Evolutionary conservation across 83 land plant species (phyloP), one percentile per base, ranked within the genome.

Genomic region (Larix sibirica): DNA sequence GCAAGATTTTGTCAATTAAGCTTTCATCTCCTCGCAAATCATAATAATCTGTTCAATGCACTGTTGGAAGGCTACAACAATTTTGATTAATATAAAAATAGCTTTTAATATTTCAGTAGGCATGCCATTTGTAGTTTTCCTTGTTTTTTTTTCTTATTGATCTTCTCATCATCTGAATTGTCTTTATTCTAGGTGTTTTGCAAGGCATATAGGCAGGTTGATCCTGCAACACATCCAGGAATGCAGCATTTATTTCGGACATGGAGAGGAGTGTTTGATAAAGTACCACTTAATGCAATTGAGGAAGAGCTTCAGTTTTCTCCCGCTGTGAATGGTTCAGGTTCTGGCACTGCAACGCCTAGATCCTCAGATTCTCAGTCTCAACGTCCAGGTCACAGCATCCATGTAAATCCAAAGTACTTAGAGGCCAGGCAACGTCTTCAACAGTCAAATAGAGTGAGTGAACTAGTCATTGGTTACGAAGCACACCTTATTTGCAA

Each of bases 341-440:
- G 89, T 56, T 80, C 90, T 66, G 89, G 78, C 61, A 38, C 28
- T 44, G 65, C 83, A 20, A 20, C 93, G 60, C 66, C 90, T 60
- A 80, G 93, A 18, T 83, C 80, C 83, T 73, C 89, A 16, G 94
- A 94, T 75, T 76, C 90, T 62, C 88, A 91, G 54, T 50, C 90
- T 44, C 93, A 86, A 63, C 92, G 93, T 20, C 88, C 93, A 65
- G 88, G 95, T 31, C 97, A 94, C 80, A 93, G 99, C 61, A 98
- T 98, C 83, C 99, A 98, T 90, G 99, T 98, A 26, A 98, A 98
- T 85, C 99, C 99, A 1, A 96, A 93, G 86, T 98, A 98, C 84
- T 50, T 98, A 17, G 99, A 96, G 71, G 96, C 96, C 28, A 87
- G 94, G 47, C 97, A 92, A 89, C 87, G 87, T 0, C 89, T 96